phyloP scores from a whole-genome alignment of 768 basidiomycete genomes.

The Paxillus involutus region DNA sequence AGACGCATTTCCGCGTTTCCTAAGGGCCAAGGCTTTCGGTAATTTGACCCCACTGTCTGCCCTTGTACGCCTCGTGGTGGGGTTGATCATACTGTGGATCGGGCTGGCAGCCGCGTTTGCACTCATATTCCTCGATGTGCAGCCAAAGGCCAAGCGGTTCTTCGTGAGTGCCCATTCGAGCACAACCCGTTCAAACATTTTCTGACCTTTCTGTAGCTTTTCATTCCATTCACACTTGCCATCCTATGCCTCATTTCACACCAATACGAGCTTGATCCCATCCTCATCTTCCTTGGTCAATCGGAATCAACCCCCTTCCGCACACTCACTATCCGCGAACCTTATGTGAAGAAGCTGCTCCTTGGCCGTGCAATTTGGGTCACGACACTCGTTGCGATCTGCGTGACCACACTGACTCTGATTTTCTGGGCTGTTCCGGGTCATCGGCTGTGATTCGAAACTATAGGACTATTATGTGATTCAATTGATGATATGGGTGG shows the following conservation, averaged over 20 bases:
- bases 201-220: constrained; percentile 56
- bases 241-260: constrained; percentile 91
- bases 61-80: constrained; percentile 80
- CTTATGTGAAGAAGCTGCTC: constrained; percentile 90
- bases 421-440: constrained; percentile 97
- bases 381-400: constrained; percentile 69
- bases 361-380: constrained; percentile 93
- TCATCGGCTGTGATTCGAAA: constrained; percentile 62
- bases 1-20: constrained; percentile 90
- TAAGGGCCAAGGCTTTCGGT: constrained; percentile 96
- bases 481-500: background rate
- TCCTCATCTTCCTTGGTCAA: constrained; percentile 90
- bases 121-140: constrained; percentile 89
- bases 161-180: constrained; percentile 67
- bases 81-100: constrained; percentile 90
- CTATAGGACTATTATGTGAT: constrained; percentile 2
- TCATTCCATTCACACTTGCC: constrained; percentile 90
- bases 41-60: constrained; percentile 93
- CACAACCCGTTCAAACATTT: background rate
- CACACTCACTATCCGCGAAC: constrained; percentile 87
- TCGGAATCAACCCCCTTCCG: constrained; percentile 98
- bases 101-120: constrained; percentile 89
- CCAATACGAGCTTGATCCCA: constrained; percentile 95
- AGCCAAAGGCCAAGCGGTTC: constrained; percentile 89
- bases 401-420: constrained; percentile 80